Conservation (phyloP, 345 rosid genomes). For the Ailanthus altissimus region DNA sequence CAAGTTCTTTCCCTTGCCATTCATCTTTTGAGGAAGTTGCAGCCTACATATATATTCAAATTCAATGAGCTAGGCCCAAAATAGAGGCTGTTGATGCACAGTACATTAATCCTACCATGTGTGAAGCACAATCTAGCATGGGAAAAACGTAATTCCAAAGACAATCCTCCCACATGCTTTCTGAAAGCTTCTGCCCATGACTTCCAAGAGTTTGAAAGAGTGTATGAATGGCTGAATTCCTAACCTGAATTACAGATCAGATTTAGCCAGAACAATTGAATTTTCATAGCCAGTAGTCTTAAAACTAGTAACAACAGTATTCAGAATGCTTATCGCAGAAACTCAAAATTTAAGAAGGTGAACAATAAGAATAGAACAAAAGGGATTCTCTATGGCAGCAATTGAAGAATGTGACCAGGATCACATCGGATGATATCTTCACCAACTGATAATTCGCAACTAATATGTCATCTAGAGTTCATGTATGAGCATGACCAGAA, state of each 20-base stretch:
- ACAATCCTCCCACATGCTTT: slow-evolving; percentile 97
- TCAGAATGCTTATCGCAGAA: neutral
- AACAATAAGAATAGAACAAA: neutral
- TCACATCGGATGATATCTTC: neutral
- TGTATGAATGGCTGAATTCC: slow-evolving; percentile 95
- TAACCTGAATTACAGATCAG: slow-evolving; percentile 54
- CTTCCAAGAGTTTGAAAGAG: slow-evolving; percentile 92
- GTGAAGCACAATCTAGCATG: slow-evolving; percentile 79
- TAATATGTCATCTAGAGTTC: slow-evolving; percentile 2
- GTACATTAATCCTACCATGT: slow-evolving; percentile 62
- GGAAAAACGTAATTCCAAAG: slow-evolving; percentile 98
- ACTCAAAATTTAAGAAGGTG: slow-evolving; percentile 2
- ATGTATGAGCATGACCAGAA: neutral
- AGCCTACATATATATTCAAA: slow-evolving; percentile 55
- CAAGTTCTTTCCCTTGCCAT: slow-evolving; percentile 97
- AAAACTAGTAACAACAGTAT: neutral
- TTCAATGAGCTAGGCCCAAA: slow-evolving; percentile 17
- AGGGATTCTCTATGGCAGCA: neutral
- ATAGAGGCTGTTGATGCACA: slow-evolving; percentile 14
- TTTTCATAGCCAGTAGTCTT: neutral
- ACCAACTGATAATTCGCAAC: neutral
- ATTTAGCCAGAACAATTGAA: slow-evolving; percentile 9
- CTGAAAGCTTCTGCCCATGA: slow-evolving; percentile 89
- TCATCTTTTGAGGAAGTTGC: slow-evolving; percentile 99
- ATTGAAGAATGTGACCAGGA: neutral